phyloP scores from a whole-genome alignment of 2,329 filamentous ascomycete genomes.

The Trichophyton equinum region DNA sequence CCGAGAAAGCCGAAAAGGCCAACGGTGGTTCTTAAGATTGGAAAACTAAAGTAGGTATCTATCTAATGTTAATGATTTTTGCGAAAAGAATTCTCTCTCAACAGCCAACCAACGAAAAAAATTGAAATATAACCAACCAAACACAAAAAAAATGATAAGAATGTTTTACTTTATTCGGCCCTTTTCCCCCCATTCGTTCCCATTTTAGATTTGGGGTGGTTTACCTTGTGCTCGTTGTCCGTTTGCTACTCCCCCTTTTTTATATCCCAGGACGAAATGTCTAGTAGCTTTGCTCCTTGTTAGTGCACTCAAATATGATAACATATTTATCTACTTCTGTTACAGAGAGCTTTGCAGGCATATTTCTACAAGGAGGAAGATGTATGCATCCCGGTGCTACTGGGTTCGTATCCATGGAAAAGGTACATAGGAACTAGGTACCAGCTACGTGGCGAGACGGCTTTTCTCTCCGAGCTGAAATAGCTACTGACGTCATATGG shows the following conservation, averaged over 20 bases:
- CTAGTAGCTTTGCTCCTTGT: not conserved
- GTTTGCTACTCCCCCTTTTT: not conserved
- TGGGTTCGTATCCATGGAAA: too few species aligned
- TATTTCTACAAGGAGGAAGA: not conserved
- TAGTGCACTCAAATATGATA: not conserved
- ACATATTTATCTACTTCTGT: not conserved
- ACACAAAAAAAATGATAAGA: not conserved
- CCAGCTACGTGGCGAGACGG: not conserved
- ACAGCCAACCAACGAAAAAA: not conserved
- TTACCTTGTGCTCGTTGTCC: not conserved
- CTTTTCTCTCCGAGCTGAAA: not conserved
- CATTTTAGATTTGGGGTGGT: not conserved
- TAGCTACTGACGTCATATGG: not conserved
- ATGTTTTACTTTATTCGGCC: not conserved
- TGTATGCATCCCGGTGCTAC: not conserved
- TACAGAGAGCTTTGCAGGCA: too few species aligned
- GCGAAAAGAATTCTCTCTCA: not conserved
- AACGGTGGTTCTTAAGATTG: slow-evolving; percentile 12
- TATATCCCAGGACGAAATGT: not conserved
- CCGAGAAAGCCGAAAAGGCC: slow-evolving; percentile 24
- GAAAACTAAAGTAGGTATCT: not conserved
- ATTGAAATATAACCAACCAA: not conserved
- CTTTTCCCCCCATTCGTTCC: not conserved
- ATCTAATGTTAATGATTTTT: not conserved
- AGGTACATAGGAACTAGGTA: not conserved